Evolutionary conservation across 73 alveolate species (phyloP), one percentile per base, ranked within the genome.

Genomic region (Vitrella brassicaformis): DNA sequence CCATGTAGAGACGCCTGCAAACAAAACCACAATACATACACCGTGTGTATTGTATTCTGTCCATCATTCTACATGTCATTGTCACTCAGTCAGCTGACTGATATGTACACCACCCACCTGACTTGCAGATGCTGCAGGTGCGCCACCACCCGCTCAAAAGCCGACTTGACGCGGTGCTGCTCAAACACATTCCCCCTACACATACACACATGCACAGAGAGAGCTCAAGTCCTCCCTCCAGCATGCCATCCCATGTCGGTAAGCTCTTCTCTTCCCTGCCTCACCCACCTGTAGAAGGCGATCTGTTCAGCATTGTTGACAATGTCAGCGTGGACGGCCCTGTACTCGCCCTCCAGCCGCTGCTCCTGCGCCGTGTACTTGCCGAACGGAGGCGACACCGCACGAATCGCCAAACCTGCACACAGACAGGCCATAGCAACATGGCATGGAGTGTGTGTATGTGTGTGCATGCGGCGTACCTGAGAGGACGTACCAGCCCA

Each of bases 331-430:
- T 92, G 98, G 73, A 89, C 85, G 22, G 92, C 87, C 71, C 98
- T 78, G 87, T 86, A 92, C 47, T 87, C 95, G 47, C 98, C 98
- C 85, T 92, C 98, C 26, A 84, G 79, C 76, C 88, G 82, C 73
- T 92, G 90, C 77, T 90, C 96, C 31, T 72, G 71, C 30, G 95
- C 95, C 28, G 94, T 91, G 30, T 87, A 80, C 71, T 84, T 80
- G 31, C 98, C 96, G 81, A 92, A 92, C 28, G 98, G 89, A 22
- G 98, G 98, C 29, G 96, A 78, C 28, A 92, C 80, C 47, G 73
- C 79, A 80, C 90, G 80, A 31, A 92, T 78, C 74, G 87, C 45
- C 39, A 89, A 29, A 30, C 96, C 98, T 39, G 56, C 56, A 39
- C n/a, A n/a, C n/a, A n/a, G n/a, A n/a, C n/a, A n/a, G n/a, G n/a